Conservation (phyloP, 345 rosid species). For the Luvunga scandens region DNA sequence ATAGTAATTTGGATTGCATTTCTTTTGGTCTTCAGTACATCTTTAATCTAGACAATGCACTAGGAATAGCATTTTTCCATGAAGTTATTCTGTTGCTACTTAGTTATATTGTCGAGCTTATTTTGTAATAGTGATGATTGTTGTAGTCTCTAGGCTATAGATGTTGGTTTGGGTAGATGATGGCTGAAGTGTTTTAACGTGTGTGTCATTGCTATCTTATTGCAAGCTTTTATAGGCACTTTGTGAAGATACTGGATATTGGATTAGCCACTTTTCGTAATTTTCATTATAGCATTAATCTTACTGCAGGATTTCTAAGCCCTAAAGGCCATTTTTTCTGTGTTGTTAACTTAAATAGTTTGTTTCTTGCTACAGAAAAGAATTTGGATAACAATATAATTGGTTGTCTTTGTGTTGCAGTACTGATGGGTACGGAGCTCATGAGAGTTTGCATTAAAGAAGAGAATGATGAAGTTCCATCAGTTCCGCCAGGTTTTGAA, state of each 20-base stretch:
- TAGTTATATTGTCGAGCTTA: neutral
- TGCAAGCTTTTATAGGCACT: neutral
- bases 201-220: neutral
- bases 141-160: neutral
- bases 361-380: neutral
- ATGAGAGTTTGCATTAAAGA: conserved; percentile 77
- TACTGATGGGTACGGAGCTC: conserved; percentile 83
- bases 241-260: neutral
- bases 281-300: neutral
- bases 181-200: neutral
- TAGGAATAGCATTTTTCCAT: neutral
- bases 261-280: neutral
- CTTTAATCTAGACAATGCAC: neutral
- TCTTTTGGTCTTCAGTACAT: neutral
- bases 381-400: conserved; percentile 11
- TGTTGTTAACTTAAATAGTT: neutral
- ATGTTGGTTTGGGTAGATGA: neutral
- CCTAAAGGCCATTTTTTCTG: neutral
- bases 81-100: neutral
- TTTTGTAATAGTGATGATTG: neutral
- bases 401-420: conserved; percentile 23
- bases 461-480: conserved; percentile 80
- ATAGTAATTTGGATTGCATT: neutral
- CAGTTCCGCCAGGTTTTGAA: conserved; percentile 97
- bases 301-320: conserved; percentile 8